Conservation (phyloP, 1,284 basidiomycete species). For the Rhodotorula sp. region DNA sequence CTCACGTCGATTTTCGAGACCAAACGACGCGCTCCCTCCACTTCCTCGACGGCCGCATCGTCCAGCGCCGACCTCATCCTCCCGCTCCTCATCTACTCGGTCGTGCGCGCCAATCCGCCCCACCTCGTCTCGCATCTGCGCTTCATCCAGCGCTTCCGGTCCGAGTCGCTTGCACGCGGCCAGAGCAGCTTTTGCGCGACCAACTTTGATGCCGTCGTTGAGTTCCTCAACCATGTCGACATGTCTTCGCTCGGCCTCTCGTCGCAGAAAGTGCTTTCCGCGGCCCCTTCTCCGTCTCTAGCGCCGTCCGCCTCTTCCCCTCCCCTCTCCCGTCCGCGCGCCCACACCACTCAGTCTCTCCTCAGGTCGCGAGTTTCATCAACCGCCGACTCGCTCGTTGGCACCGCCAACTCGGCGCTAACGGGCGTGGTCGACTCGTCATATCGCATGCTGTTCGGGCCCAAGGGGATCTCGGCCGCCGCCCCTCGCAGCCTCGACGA, state of each 20-base stretch:
- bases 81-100: slow-evolving; percentile 85
- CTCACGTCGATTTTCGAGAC: slow-evolving; percentile 25
- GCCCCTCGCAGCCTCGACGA: slow-evolving; percentile 45
- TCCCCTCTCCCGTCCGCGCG: slow-evolving; percentile 5
- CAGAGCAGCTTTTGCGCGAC: slow-evolving; percentile 90
- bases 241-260: slow-evolving; percentile 76
- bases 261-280: slow-evolving; percentile 60
- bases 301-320: slow-evolving; percentile 1
- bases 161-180: slow-evolving; percentile 67
- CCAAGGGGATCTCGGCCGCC: not conserved
- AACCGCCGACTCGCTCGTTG: slow-evolving; percentile 43
- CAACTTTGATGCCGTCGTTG: slow-evolving; percentile 88
- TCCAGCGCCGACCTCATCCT: slow-evolving; percentile 69
- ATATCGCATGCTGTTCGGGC: slow-evolving; percentile 38
- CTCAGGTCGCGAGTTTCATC: slow-evolving; percentile 21
- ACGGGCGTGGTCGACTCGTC: slow-evolving; percentile 36
- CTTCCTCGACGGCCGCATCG: slow-evolving; percentile 17
- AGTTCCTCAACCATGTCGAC: slow-evolving; percentile 90
- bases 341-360: slow-evolving; percentile 18
- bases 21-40: slow-evolving; percentile 4
- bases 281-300: slow-evolving; percentile 32
- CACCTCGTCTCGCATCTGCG: slow-evolving; percentile 80
- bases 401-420: slow-evolving; percentile 38
- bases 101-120: slow-evolving; percentile 84
- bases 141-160: slow-evolving; percentile 80